Conservation (phyloP, 805 yeast genomes). For the Kregervanrija delftensis region DNA sequence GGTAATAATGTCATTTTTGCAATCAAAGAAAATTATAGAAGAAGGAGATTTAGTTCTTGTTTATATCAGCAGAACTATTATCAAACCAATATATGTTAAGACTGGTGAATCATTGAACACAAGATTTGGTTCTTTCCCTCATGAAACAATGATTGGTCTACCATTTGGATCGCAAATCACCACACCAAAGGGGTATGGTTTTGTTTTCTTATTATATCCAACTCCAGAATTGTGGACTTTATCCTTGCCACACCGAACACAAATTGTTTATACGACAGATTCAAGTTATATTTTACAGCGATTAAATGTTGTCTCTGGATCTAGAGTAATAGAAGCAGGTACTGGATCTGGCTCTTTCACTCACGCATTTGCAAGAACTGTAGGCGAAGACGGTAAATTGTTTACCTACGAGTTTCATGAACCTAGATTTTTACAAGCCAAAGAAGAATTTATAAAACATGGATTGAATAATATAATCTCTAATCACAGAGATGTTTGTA, state of each 20-base stretch:
- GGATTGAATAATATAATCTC: slow-evolving; percentile 52
- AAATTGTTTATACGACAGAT: slow-evolving; percentile 94
- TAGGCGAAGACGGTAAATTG: slow-evolving; percentile 51
- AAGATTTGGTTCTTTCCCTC: slow-evolving; percentile 86
- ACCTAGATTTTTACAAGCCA: slow-evolving; percentile 74
- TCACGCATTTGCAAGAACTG: slow-evolving; percentile 83
- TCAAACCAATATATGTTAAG: slow-evolving; percentile 65
- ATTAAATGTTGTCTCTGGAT: slow-evolving; percentile 63
- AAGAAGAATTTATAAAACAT: slow-evolving; percentile 68
- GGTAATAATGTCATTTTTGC: slow-evolving; percentile 21
- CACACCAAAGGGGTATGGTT: slow-evolving; percentile 64
- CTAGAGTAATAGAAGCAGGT: slow-evolving; percentile 90
- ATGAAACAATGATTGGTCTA: slow-evolving; percentile 71
- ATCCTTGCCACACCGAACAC: slow-evolving; percentile 96
- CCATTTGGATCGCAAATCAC: slow-evolving; percentile 82
- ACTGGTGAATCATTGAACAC: slow-evolving; percentile 66
- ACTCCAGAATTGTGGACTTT: slow-evolving; percentile 94
- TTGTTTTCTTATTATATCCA: slow-evolving; percentile 82
- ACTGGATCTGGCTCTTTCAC: slow-evolving; percentile 97
- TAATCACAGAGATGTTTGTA: slow-evolving; percentile 91
- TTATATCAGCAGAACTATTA: slow-evolving; percentile 73
- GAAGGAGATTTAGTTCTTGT: slow-evolving; percentile 86
- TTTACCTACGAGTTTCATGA: slow-evolving; percentile 91
- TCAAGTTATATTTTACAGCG: slow-evolving; percentile 86
- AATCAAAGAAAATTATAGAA: slow-evolving; percentile 60